Evolutionary conservation across 169 alveolate species (phyloP), one percentile per base, ranked within the genome.

Genomic region (Toxoplasma gondii): DNA sequence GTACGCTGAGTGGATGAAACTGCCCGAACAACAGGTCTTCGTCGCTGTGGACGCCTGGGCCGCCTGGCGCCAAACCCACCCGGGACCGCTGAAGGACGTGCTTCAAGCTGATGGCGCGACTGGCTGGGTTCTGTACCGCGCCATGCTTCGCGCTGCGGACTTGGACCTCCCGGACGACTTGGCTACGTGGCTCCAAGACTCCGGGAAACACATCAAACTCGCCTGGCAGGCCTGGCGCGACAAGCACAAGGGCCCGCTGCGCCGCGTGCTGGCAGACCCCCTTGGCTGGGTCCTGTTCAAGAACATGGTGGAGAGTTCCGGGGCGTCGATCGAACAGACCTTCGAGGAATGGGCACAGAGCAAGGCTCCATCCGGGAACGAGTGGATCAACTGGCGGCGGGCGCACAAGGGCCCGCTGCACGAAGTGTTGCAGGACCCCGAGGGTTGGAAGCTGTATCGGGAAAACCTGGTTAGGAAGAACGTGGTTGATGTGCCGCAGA

Each of bases 401-500:
- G 87, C 58, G 92, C 91, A 92, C 80, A 90, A 82, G 38, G 94
- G 94, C 45, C 94, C 94, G 41, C 94, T 92, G n/a, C 86, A 90
- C 83, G 94, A 92, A 44, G 94, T 92, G 39, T 92, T 92, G 2
- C 91, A 86, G 4, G 94, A 92, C 80, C 92, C 92, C 24, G 94
- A 83, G 49, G 94, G 94, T 4, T 92, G 94, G 94, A 90, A 90
- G 27, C 88, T 92, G 87, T 92, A 92, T 45, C 82, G 54, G n/a
- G 92, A 67, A 44, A 92, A 80, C 91, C 88, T 92, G 69, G 29
- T 82, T 82, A 64, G 92, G 2, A 90, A 92, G 45, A 91, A 82
- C 41, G 94, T 43, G 27, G n/a, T 88, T 2, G 87, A 82, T n/a
- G 44, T 92, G 87, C 94, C 94, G 34, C 74, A 58, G n/a, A 92